Conservation (phyloP, 148 eudicot species). For the Salicornia ramosissima region DNA sequence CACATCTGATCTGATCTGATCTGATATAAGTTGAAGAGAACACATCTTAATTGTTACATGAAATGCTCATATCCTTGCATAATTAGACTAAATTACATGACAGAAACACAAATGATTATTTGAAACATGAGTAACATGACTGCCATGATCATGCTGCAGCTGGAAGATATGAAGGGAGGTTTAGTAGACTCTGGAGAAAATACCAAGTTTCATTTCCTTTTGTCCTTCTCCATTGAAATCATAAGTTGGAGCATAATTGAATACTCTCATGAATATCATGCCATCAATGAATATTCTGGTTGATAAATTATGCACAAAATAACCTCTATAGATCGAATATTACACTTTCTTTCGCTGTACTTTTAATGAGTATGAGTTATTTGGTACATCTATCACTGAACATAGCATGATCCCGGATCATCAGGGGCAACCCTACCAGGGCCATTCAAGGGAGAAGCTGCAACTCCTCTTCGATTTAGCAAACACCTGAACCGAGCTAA, state of each 20-base stretch:
- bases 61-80: background rate
- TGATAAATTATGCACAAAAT: constrained; percentile 3
- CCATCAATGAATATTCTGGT: constrained; percentile 30
- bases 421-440: constrained; percentile 52
- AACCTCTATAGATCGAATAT: background rate
- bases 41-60: too few relatives aligned
- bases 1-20: too few relatives aligned
- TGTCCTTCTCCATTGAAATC: constrained; percentile 65
- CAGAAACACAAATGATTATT: background rate
- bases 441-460: constrained; percentile 70
- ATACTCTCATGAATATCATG: constrained; percentile 48
- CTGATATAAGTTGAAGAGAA: too few relatives aligned
- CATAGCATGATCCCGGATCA: constrained; percentile 64
- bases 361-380: background rate
- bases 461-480: constrained; percentile 83
- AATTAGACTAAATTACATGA: background rate
- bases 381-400: constrained; percentile 29
- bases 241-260: constrained; percentile 57
- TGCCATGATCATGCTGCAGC: constrained; percentile 29
- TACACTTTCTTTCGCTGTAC: background rate
- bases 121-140: background rate
- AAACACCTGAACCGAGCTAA: constrained; percentile 78
- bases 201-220: constrained; percentile 58
- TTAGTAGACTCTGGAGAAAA: constrained; percentile 69
- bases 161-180: constrained; percentile 49